Evolutionary conservation across 2,329 filamentous ascomycete genomes (phyloP).

Genomic region (Ophiostoma sp.): DNA sequence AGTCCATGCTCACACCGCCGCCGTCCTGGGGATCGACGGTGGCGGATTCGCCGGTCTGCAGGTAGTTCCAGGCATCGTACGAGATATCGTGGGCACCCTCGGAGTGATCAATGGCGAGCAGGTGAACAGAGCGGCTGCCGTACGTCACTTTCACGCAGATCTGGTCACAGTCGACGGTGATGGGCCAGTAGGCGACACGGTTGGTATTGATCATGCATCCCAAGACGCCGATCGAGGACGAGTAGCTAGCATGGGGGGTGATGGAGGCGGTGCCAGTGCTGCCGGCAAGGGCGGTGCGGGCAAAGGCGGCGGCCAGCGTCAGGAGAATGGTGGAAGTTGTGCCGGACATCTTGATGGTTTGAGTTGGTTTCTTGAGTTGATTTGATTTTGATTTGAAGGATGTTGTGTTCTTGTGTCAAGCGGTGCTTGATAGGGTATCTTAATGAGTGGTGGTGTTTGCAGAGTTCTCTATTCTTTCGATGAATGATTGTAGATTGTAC

Average conservation of each 20-base stretch:
- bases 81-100: conserved; percentile 52
- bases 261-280: conserved; percentile 31
- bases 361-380: background rate
- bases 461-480: background rate
- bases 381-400: background rate
- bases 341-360: conserved; percentile 10
- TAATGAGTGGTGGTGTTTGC: background rate
- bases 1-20: conserved; percentile 48
- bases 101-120: conserved; percentile 54
- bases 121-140: conserved; percentile 46
- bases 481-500: conserved; percentile 9
- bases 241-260: conserved; percentile 54
- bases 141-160: conserved; percentile 52
- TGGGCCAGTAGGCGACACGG: conserved; percentile 57
- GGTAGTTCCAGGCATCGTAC: conserved; percentile 59
- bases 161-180: conserved; percentile 47
- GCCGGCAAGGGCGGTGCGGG: conserved; percentile 21
- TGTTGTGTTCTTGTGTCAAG: background rate
- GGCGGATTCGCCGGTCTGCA: conserved; percentile 47
- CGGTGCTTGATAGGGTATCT: conserved; percentile 4
- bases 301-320: conserved; percentile 23
- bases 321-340: conserved; percentile 15
- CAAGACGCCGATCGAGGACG: conserved; percentile 52
- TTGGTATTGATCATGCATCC: conserved; percentile 58
- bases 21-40: conserved; percentile 42